Evolutionary conservation across 23 red algal species (phyloP).

Genomic region (Gracilaria caudata): DNA sequence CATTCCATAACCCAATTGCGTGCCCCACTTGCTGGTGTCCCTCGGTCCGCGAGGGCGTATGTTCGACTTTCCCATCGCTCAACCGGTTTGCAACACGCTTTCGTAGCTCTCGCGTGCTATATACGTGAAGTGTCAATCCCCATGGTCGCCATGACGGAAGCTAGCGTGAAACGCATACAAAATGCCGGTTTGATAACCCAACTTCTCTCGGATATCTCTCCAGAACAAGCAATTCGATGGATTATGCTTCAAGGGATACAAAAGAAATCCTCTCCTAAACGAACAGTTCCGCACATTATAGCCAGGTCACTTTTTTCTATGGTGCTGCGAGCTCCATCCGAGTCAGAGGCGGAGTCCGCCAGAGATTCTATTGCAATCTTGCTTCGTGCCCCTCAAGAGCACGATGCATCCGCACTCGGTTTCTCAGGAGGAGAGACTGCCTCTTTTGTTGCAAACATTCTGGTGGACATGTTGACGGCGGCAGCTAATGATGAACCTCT

Average conservation of each 20-base stretch:
- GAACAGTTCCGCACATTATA: slow-evolving; percentile 30
- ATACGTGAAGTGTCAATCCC: background rate
- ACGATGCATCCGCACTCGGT: slow-evolving; percentile 31
- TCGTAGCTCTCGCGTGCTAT: background rate
- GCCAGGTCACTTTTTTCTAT: slow-evolving; percentile 47
- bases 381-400: background rate
- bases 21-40: too few species aligned
- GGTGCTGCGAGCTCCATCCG: slow-evolving; percentile 39
- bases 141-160: slow-evolving; percentile 1
- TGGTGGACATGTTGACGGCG: slow-evolving; percentile 27
- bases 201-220: slow-evolving; percentile 49
- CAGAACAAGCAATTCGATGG: slow-evolving; percentile 41
- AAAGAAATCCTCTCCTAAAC: background rate
- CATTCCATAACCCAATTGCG: too few species aligned
- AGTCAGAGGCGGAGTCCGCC: slow-evolving; percentile 18
- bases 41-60: too few species aligned
- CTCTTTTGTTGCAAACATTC: slow-evolving; percentile 13
- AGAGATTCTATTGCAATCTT: slow-evolving; percentile 1
- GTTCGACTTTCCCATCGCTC: too few species aligned
- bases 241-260: slow-evolving; percentile 32
- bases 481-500: slow-evolving; percentile 45
- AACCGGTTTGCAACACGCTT: background rate
- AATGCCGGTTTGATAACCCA: slow-evolving; percentile 5
- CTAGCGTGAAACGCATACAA: background rate
- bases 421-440: slow-evolving; percentile 29